Percentiles rank a stretch among this genome's conserved stretches.
phyloP scores from a whole-genome alignment of 2,329 filamentous ascomycete species.

The Pseudogymnoascus sp. region DNA sequence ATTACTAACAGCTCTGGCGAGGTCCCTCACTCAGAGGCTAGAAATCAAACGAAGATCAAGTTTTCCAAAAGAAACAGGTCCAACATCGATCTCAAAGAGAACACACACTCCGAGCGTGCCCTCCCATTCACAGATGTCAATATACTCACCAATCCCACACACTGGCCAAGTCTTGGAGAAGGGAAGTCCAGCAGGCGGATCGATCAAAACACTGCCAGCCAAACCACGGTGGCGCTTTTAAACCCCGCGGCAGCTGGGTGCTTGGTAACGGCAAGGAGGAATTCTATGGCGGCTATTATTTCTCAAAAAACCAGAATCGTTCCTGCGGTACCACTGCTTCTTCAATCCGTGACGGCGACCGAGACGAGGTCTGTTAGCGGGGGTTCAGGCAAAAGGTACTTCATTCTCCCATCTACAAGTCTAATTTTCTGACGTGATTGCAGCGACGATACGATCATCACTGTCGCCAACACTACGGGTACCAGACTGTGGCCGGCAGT shows the following conservation, averaged over 20 bases:
- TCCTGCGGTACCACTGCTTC: neutral
- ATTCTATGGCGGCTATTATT: neutral
- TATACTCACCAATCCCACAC: constrained; percentile 1
- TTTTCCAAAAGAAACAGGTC: neutral
- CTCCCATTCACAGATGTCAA: neutral
- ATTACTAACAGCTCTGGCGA: neutral
- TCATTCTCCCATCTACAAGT: neutral
- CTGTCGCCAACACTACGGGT: neutral
- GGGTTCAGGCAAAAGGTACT: neutral
- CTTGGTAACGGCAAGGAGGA: neutral
- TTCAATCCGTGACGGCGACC: neutral
- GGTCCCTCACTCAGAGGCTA: neutral
- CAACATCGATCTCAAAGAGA: constrained; percentile 4
- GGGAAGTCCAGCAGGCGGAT: neutral
- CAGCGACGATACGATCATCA: neutral
- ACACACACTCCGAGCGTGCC: neutral
- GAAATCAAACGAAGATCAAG: neutral
- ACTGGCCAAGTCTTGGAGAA: constrained; percentile 8
- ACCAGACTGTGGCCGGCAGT: neutral
- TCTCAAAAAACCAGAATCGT: neutral
- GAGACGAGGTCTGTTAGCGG: neutral
- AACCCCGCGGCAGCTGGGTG: neutral
- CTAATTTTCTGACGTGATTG: neutral
- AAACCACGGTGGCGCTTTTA: neutral
- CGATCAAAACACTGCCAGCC: neutral